Evolutionary conservation across 495 filamentous ascomycete genomes (phyloP), one percentile per base, ranked within the genome.

Genomic region (Penicillium waksmanii): DNA sequence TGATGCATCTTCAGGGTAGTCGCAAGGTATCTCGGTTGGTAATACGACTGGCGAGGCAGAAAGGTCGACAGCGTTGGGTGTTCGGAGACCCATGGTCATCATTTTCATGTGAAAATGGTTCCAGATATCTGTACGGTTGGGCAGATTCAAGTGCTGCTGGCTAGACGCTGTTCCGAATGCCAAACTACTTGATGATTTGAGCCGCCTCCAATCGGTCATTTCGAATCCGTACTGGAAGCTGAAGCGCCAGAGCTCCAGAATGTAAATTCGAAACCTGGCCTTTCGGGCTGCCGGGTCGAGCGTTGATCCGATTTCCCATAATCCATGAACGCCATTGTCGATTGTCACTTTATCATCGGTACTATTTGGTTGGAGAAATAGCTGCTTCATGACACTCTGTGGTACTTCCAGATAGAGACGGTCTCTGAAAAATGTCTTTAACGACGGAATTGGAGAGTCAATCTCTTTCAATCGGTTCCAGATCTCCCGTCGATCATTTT

Each of bases 341-440:
- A 62, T 62, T 0, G 55, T 54, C 3, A 17, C 2, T 23, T 40
- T 52, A 2, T 11, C 35, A 9, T 31, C 51, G n/a, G 21, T 35
- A 13, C 18, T 42, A 9, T 12, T 53, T 33, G 42, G 43, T 23
- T 56, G 40, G 12, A 33, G 11, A 33, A 36, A 58, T 3, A 62
- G 44, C 31, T 55, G 38, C 15, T 33, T 12, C 42, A 62, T 58
- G 8, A 57, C 42, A n/a, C 33, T 35, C 35, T 51, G 42, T 35
- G 23, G 47, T 17, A 62, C 50, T 8, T 62, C 55, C 53, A 51
- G 27, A 40, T 17, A 62, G 9, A 54, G 50, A 25, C 48, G 17
- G 49, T 62, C 60, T 33, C 57, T 31, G 43, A 62, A 58, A 25
- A 62, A 62, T 2, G 60, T 62, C 25, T 57, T 34, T 5, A 57